phyloP scores from a whole-genome alignment of 2,329 filamentous ascomycete species.

The Alternaria gansuensis region DNA sequence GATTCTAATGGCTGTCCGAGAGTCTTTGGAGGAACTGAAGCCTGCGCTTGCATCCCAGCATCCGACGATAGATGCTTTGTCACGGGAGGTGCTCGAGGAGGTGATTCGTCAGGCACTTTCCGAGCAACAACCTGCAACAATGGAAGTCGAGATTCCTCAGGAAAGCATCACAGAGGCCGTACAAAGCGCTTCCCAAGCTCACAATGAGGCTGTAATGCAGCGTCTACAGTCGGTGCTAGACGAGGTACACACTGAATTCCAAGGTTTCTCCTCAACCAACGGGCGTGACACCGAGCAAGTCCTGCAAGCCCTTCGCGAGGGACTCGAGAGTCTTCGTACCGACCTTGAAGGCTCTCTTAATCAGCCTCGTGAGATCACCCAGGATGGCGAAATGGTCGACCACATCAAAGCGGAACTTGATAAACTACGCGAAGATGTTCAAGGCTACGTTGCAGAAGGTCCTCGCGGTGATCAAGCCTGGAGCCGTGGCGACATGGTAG shows the following conservation, averaged over 20 bases:
- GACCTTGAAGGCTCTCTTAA: constrained; percentile 87
- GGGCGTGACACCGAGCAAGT: constrained; percentile 88
- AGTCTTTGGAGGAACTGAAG: constrained; percentile 86
- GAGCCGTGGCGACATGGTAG: constrained; percentile 57
- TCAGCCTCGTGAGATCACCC: constrained; percentile 71
- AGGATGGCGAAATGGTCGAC: constrained; percentile 81
- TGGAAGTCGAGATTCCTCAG: constrained; percentile 58
- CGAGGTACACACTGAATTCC: constrained; percentile 71
- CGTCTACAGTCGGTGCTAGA: constrained; percentile 68
- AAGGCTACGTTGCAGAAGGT: constrained; percentile 59
- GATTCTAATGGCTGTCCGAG: constrained; percentile 81
- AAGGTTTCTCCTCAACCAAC: constrained; percentile 80
- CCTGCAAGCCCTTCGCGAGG: constrained; percentile 85
- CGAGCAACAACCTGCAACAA: constrained; percentile 54
- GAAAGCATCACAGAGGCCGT: constrained; percentile 67
- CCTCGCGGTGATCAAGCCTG: constrained; percentile 55
- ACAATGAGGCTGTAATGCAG: constrained; percentile 68
- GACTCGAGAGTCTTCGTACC: constrained; percentile 78
- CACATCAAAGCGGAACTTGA: constrained; percentile 72
- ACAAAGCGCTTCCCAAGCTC: constrained; percentile 62
- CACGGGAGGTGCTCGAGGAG: constrained; percentile 64
- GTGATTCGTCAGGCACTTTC: constrained; percentile 68
- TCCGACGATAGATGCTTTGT: constrained; percentile 56
- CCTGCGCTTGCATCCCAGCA: constrained; percentile 54
- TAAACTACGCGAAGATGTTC: constrained; percentile 67